Base-by-base conservation (phyloP, 2,329 filamentous ascomycete genomes). In the Elsinoe ampelina region DNA sequence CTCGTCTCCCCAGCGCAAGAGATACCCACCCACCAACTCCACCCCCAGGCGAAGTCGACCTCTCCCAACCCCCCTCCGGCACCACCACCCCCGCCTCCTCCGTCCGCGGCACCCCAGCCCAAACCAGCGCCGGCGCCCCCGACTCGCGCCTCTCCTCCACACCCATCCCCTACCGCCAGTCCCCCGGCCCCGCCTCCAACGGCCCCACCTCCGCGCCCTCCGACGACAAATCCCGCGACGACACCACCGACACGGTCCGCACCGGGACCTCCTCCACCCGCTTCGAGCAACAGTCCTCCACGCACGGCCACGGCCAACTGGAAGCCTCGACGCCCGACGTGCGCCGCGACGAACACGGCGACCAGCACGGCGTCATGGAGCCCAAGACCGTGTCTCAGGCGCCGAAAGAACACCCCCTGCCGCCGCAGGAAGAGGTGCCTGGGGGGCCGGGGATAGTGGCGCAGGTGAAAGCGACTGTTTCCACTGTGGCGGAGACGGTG, bases 321-420 rank as follows among this genome's bases (percentile, higher is more conserved):
- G 67, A 67, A 26, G 61, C 71, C 0, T 73, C 72, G 35, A 77
- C 75, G 2, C 75, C 75, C 5, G 69, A 71, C 3, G 63, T 69
- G 5, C 69, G 70, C 19, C 65, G 72, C 54, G 71, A 76, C 58
- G 72, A 71, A 12, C 63, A 72, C 58, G 73, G 75, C 52, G 73
- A 75, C 57, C 72, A 72, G 61, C 72, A 72, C 12, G 66, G 68
- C 7, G 71, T 74, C 5, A 75, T 77, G 69, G 75, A 78, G 60
- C 73, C 75, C 12, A 64, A 64, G 54, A 78, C 75, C 10, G 69
- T 77, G 22, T 74, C 75, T 2, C 75, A 78, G 61, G 75, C 74
- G 50, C 72, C 73, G 7, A 78, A 78, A 63, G 73, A 76, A 50
- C 70, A 72, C 34, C 67, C 71, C 0, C 63, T 73, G 2, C 64